These are phyloP conservation scores for Collybiopsis luxurians DNA, from an alignment of 768 basidiomycete genomes.

Conservation along the genomic window DNA sequence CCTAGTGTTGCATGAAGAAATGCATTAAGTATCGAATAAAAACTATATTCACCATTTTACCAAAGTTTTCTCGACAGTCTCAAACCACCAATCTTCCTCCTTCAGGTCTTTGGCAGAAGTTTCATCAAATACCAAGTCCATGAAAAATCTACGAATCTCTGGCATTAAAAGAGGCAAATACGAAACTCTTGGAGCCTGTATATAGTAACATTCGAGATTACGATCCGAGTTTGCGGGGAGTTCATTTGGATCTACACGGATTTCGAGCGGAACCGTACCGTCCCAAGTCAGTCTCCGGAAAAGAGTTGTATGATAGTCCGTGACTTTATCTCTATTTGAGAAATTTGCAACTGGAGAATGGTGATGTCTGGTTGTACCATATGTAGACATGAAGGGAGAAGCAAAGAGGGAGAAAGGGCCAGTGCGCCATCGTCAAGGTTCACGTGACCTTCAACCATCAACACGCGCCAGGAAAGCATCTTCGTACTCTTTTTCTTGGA, in stretches of 20 bases:
- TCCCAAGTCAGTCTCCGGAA: conserved; percentile 92
- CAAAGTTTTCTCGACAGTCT: conserved; percentile 76
- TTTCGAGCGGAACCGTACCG: conserved; percentile 84
- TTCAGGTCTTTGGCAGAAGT: conserved; percentile 69
- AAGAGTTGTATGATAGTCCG: conserved; percentile 65
- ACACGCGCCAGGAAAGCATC: not conserved
- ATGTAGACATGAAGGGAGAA: conserved; percentile 48
- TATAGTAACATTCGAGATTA: conserved; percentile 85
- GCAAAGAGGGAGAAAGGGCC: not conserved
- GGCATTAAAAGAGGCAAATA: conserved; percentile 92
- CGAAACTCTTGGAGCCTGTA: conserved; percentile 87
- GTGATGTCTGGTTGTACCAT: conserved; percentile 51
- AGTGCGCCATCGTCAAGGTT: not conserved
- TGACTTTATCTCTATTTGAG: conserved; percentile 34
- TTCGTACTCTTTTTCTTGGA: conserved; percentile 20
- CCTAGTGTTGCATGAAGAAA: conserved; percentile 44
- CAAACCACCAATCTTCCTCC: conserved; percentile 98
- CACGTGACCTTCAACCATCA: not conserved
- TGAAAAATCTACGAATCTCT: conserved; percentile 83
- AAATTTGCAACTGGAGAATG: conserved; percentile 26
- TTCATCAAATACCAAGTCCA: conserved; percentile 93
- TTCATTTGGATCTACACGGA: conserved; percentile 86
- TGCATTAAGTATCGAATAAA: not conserved
- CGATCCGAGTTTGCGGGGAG: conserved; percentile 89
- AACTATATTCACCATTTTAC: conserved; percentile 75